Base-by-base conservation (phyloP, 306 rosid genomes). In the Vigna reflexopilosa region DNA sequence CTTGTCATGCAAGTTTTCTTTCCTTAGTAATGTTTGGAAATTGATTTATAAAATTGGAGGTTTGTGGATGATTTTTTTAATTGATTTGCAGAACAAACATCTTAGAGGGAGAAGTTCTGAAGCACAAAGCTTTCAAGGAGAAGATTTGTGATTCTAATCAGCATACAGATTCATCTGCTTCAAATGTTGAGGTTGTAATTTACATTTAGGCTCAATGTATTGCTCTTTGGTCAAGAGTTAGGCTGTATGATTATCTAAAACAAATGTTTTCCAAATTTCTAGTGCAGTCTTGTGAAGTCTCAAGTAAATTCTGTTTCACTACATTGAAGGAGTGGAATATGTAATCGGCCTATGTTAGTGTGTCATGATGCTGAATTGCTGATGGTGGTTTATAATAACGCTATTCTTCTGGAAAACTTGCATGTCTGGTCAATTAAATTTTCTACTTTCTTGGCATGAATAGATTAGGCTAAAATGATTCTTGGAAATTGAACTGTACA, bases 151-250 rank as follows among this genome's bases (percentile, higher is more conserved):
- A 49, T 85, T 75, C 83, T 51, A 71, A 84, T 61, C 14, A 61
- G 72, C 76, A 73, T 70, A 63, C 54, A 7, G 97, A 79, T 73
- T 83, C 82, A 11, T 70, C 81, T 67, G 66, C 83, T 62, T 86
- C 89, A 62, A 76, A 89, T 81, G 84, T 87, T 76, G 93, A 92
- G 98, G 98, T 94, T 70, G 30, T 58, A 26, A 38, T 81, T 19
- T 28, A 13, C 56, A 75, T 64, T 72, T 73, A 48, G 9, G 76
- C 66, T 9, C 61, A 48, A 36, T 26, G 11, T 66, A 4, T 36
- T 55, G 54, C 54, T 44, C 54, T 22, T 11, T 82, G 28, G 16
- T 44, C 28, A 64, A 24, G 22, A 69, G 62, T 77, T 73, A 49
- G 67, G 42, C 24, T 61, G 36, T 28, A 63, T 68, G 58, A 42